These are phyloP conservation scores for Hypoxylon lienhwacheense DNA, from an alignment of 495 filamentous ascomycete species.

Conservation along the genomic window DNA sequence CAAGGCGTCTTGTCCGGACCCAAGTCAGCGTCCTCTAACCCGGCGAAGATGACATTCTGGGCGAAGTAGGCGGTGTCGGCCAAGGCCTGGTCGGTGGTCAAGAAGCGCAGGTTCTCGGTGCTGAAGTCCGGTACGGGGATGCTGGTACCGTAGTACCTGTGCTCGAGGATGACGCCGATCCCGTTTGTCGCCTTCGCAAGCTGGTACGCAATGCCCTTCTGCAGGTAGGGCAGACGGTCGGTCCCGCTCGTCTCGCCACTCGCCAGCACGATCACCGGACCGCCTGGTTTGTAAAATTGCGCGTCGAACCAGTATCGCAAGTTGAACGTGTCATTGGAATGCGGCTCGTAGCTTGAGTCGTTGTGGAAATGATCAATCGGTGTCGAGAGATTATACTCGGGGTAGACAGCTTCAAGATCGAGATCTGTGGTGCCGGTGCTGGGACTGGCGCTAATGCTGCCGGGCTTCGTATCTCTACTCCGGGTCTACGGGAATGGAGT, in stretches of 20 bases:
- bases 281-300: slow-evolving; percentile 64
- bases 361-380: slow-evolving; percentile 79
- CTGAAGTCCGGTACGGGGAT: slow-evolving; percentile 61
- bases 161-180: slow-evolving; percentile 74
- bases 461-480: slow-evolving; percentile 23
- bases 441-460: slow-evolving; percentile 17
- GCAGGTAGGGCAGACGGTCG: slow-evolving; percentile 62
- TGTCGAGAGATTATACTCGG: slow-evolving; percentile 62
- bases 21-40: slow-evolving; percentile 63
- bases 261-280: slow-evolving; percentile 70
- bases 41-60: slow-evolving; percentile 63
- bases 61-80: slow-evolving; percentile 76
- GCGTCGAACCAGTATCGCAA: slow-evolving; percentile 77
- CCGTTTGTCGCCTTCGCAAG: slow-evolving; percentile 65
- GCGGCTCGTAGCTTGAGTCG: slow-evolving; percentile 68
- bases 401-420: slow-evolving; percentile 52
- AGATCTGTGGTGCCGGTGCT: slow-evolving; percentile 34
- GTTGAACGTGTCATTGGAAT: slow-evolving; percentile 59
- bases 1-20: slow-evolving; percentile 61
- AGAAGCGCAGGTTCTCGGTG: slow-evolving; percentile 67
- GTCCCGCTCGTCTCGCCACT: slow-evolving; percentile 63
- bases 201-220: slow-evolving; percentile 68
- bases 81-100: slow-evolving; percentile 74
- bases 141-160: slow-evolving; percentile 71
- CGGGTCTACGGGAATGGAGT: slow-evolving; percentile 8